Evolutionary conservation across 169 alveolate species (phyloP), one percentile per base, ranked within the genome.

Genomic region (Eimeria maxima): DNA sequence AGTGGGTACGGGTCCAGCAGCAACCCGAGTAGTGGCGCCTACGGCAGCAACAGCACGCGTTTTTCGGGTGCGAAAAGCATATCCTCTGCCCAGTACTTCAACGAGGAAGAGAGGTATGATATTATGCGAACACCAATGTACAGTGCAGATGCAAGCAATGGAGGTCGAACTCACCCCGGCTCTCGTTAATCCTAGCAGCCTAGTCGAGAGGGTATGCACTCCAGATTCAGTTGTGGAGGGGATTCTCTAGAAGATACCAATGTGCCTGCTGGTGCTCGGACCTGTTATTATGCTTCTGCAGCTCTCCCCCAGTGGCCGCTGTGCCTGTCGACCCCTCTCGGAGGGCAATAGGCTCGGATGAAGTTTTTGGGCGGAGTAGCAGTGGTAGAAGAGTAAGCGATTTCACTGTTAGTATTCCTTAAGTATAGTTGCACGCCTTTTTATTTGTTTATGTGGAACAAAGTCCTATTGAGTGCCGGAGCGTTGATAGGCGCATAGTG

Each of bases 31-130:
- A 5, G 74, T 83, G 91, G 74, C 53, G 76, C 50, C 45, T 53
- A 24, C 22, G 91, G 91, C 27, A 83, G 91, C 91, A 76, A 92
- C 57, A 44, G 92, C 90, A 65, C 60, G 20, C 96, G 96, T 3
- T 94, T 94, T 63, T 53, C 93, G 67, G 90, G 90, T 7, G 96
- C 96, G 90, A 94, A 94, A 42, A 81, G 94, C 50, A 94, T 94
- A 11, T 94, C 96, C 33, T 94, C 96, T 27, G 96, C 90, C 24
- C 96, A 94, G 71, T 94, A 47, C 42, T 83, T 83, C 76, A 83
- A 83, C 73, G 47, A 83, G 53, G 91, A 83, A 53, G 91, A 83
- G 7, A 83, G 91, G 91, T 83, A 83, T 0, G 60, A 7, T 10
- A 3, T 47, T 7, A 3, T 45, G 27, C 38, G n/a, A 14, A 42